Evolutionary conservation across 768 basidiomycete genomes (phyloP).

Genomic region (Leccinellum luteum): DNA sequence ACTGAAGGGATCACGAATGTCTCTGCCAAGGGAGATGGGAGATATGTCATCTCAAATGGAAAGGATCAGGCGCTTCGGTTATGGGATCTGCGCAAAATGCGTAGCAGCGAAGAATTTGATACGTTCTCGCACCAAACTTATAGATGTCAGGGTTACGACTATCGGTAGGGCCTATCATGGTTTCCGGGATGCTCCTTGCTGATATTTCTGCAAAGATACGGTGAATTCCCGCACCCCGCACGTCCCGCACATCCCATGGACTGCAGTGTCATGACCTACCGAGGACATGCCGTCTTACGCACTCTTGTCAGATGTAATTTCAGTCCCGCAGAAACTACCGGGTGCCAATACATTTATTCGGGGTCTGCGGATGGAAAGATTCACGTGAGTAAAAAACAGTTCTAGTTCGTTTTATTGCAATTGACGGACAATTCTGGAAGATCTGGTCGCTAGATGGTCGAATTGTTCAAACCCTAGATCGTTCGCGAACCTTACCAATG

Average conservation of each 20-base stretch:
- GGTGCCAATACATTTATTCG: slow-evolving; percentile 90
- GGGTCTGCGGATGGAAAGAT: slow-evolving; percentile 85
- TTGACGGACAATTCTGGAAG: slow-evolving; percentile 37
- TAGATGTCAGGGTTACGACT: slow-evolving; percentile 69
- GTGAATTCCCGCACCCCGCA: slow-evolving; percentile 62
- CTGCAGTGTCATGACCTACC: slow-evolving; percentile 93
- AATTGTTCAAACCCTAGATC: slow-evolving; percentile 80
- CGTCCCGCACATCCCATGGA: slow-evolving; percentile 75
- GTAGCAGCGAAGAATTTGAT: slow-evolving; percentile 67
- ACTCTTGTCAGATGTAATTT: slow-evolving; percentile 97
- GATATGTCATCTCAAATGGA: slow-evolving; percentile 93
- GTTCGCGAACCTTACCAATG: slow-evolving; percentile 68
- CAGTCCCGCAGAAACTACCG: slow-evolving; percentile 90
- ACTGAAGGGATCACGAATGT: slow-evolving; percentile 96
- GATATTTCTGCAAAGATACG: slow-evolving; percentile 43
- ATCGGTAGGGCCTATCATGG: slow-evolving; percentile 53
- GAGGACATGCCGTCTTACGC: slow-evolving; percentile 84
- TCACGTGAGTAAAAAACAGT: slow-evolving; percentile 52
- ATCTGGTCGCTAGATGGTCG: slow-evolving; percentile 95
- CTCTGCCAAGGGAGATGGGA: slow-evolving; percentile 93
- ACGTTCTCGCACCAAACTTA: slow-evolving; percentile 46
- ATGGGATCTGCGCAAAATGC: slow-evolving; percentile 96
- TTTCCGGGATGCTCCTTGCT: slow-evolving; percentile 5
- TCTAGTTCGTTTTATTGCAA: slow-evolving; percentile 1
- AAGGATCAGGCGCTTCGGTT: slow-evolving; percentile 91